These are phyloP conservation scores for Eudorina sp. DNA, from an alignment of 139 green algal species.

Conservation along the genomic window DNA sequence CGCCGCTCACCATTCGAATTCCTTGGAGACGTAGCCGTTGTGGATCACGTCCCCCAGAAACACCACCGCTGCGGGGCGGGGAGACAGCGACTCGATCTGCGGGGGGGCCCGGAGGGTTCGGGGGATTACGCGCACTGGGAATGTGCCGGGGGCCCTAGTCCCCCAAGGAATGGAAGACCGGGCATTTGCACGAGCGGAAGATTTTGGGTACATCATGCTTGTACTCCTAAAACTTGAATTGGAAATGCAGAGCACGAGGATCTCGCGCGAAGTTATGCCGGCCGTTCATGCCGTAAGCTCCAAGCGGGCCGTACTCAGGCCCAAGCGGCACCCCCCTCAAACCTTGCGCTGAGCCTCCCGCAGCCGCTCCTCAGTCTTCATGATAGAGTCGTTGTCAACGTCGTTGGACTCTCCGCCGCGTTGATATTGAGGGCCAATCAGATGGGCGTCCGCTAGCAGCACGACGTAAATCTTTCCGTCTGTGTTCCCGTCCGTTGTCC, in stretches of 20 bases:
- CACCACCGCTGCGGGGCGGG: slow-evolving; percentile 24
- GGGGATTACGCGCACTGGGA: too few relatives aligned
- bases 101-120: too few relatives aligned
- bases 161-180: too few relatives aligned
- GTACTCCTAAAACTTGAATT: too few relatives aligned
- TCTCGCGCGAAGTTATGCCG: too few relatives aligned
- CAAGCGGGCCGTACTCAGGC: too few relatives aligned
- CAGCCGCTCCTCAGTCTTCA: slow-evolving; percentile 24
- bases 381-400: slow-evolving; percentile 40
- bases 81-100: slow-evolving; percentile 8
- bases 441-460: slow-evolving; percentile 27
- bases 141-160: background rate
- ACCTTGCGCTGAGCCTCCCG: slow-evolving; percentile 13
- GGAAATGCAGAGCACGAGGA: too few relatives aligned
- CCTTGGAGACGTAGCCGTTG: slow-evolving; percentile 40
- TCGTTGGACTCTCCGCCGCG: slow-evolving; percentile 21
- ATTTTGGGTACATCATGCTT: too few relatives aligned
- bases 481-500: too few relatives aligned
- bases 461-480: background rate
- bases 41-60: slow-evolving; percentile 48
- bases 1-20: slow-evolving; percentile 41
- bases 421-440: slow-evolving; percentile 35
- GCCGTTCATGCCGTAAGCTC: too few relatives aligned
- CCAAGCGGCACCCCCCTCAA: too few relatives aligned
- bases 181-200: too few relatives aligned